These are phyloP conservation scores for Cupressus sempervirens DNA, from an alignment of 75 land plant species.

Conservation along the genomic window DNA sequence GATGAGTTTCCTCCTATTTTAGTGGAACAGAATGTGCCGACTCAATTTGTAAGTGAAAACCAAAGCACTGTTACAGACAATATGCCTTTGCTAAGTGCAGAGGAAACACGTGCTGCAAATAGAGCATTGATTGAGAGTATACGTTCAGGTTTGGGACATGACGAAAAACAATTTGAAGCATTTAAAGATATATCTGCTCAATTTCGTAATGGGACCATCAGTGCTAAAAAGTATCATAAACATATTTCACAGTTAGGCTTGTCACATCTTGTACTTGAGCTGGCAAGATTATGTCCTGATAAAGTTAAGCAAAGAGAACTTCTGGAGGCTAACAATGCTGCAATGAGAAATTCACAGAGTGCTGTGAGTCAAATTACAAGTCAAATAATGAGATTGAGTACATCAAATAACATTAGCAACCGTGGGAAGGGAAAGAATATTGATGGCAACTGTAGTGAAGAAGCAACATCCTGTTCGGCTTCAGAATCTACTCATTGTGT, in stretches of 20 bases:
- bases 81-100: constrained; percentile 22
- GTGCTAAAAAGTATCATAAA: constrained; percentile 43
- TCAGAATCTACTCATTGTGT: constrained; percentile 14
- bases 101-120: constrained; percentile 76
- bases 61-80: neutral
- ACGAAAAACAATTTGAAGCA: constrained; percentile 64
- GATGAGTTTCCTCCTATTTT: constrained; percentile 19
- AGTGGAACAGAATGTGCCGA: neutral
- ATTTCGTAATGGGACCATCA: constrained; percentile 62
- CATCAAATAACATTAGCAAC: constrained; percentile 7
- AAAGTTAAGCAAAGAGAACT: constrained; percentile 69
- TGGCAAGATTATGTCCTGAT: constrained; percentile 93
- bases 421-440: constrained; percentile 35
- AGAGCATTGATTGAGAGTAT: constrained; percentile 79
- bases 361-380: constrained; percentile 8
- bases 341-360: neutral
- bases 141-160: constrained; percentile 48
- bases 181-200: constrained; percentile 71
- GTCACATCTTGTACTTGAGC: constrained; percentile 66
- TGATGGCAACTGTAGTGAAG: constrained; percentile 22
- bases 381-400: neutral
- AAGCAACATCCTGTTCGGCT: constrained; percentile 26
- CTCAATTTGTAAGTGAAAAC: constrained; percentile 9
- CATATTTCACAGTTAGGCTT: constrained; percentile 72
- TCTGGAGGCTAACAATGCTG: constrained; percentile 36